Evolutionary conservation across 805 yeast species (phyloP), one percentile per base, ranked within the genome.

Genomic region (Cyberlindnera veronae): DNA sequence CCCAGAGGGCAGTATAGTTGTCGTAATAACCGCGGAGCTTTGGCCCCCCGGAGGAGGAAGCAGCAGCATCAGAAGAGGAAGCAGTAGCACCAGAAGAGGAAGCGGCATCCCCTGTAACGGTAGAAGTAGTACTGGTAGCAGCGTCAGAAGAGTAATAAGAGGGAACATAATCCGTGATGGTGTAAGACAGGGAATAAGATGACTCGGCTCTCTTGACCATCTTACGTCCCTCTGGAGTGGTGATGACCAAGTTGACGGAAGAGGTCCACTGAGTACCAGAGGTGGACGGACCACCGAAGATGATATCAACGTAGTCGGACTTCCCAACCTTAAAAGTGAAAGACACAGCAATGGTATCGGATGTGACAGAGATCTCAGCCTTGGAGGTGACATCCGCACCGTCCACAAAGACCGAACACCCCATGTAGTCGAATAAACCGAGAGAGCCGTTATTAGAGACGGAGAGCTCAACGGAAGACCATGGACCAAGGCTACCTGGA

Each of bases 401-500:
- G 14, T 28, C 18, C 11, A 47, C 20, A 11, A 35, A 18, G 19
- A 40, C 32, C 15, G 41, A 4, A 14, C 27, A 34, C 4, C n/a
- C 34, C n/a, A 38, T 26, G 28, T 42, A 49, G 13, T 14, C 36
- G 37, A 48, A 46, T 7, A 24, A 16, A 32, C 45, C 47, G 19
- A 19, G 6, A 11, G 36, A 10, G 9, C 20, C 29, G 18, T 37
- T 30, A 12, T 30, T 35, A 14, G 39, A 12, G 18, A 39, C 42
- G 12, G 34, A 23, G 11, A 50, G 3, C 3, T 38, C 28, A 23
- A 49, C 41, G 7, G 32, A 31, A n/a, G 44, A 33, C 57, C 57
- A 50, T 42, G 55, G 55, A 8, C 51, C 50, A 32, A 50, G 41
- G n/a, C 20, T 36, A 16, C 49, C 50, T 42, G 57, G 55, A 33